Percentiles rank a stretch among this genome's conserved stretches.
These are phyloP conservation scores for Flaveria brownii DNA, from an alignment of 129 eudicot species.

Conservation along the genomic window DNA sequence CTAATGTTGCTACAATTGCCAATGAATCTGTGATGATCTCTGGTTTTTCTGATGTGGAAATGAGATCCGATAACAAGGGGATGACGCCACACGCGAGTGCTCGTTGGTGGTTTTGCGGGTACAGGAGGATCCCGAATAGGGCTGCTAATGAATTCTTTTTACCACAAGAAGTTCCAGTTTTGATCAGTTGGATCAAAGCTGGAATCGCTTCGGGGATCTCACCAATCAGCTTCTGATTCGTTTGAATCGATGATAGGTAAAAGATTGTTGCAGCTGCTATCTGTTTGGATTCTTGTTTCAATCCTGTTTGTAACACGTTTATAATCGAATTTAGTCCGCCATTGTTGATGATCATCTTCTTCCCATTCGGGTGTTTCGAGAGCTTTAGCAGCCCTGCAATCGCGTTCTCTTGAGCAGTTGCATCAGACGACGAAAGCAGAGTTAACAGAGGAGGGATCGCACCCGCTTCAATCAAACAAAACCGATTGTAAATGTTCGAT, in stretches of 20 bases:
- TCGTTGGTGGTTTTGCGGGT: slow-evolving; percentile 54
- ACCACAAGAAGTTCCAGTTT: slow-evolving; percentile 55
- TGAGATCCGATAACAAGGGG: slow-evolving; percentile 47
- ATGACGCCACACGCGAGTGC: slow-evolving; percentile 54
- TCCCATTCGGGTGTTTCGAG: slow-evolving; percentile 63
- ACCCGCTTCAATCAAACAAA: slow-evolving; percentile 59
- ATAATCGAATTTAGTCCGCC: slow-evolving; percentile 53
- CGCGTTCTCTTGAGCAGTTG: slow-evolving; percentile 62
- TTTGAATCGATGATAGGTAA: slow-evolving; percentile 58
- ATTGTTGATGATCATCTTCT: slow-evolving; percentile 47
- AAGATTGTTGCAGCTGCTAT: slow-evolving; percentile 79
- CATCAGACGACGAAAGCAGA: slow-evolving; percentile 53
- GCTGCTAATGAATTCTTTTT: slow-evolving; percentile 78
- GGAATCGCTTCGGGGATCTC: slow-evolving; percentile 52
- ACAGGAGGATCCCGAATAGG: slow-evolving; percentile 57
- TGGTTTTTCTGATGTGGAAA: slow-evolving; percentile 47
- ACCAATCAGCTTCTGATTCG: slow-evolving; percentile 54
- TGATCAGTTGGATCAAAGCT: slow-evolving; percentile 51
- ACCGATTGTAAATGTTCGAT: slow-evolving; percentile 58
- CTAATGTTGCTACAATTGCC: slow-evolving; percentile 63
- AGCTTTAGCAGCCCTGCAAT: slow-evolving; percentile 75
- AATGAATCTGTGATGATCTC: slow-evolving; percentile 67
- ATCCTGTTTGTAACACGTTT: slow-evolving; percentile 48
- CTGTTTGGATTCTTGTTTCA: slow-evolving; percentile 58
- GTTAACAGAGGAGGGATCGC: slow-evolving; percentile 51